These are phyloP conservation scores for Beauveria sp. DNA, from an alignment of 2,329 filamentous ascomycete species.

Conservation along the genomic window DNA sequence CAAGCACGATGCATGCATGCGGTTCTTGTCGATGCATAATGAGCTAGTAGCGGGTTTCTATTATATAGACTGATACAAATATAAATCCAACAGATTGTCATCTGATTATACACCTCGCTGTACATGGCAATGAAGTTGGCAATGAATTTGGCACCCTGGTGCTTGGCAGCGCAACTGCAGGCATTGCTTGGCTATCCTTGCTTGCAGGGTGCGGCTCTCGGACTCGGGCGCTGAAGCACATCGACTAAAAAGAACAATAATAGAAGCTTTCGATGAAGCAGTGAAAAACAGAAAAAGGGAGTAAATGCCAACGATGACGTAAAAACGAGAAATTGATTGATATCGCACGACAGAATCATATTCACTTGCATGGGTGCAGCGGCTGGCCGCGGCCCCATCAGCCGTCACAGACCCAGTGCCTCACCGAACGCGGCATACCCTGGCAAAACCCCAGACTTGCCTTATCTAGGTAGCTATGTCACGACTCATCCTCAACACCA, in stretches of 20 bases:
- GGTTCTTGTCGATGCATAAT: neutral
- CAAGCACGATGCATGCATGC: neutral
- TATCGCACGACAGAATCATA: too few species aligned
- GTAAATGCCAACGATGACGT: too few species aligned
- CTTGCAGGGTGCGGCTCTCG: too few species aligned
- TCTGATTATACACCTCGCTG: neutral
- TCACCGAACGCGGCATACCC: neutral
- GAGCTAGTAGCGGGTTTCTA: neutral
- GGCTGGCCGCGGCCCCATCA: slow-evolving; percentile 4
- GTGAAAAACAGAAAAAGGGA: neutral
- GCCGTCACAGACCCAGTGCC: neutral
- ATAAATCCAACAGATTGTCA: neutral
- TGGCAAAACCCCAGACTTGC: neutral
- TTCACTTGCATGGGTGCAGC: neutral
- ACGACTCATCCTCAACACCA: neutral
- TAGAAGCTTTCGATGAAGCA: neutral
- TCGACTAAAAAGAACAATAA: too few species aligned
- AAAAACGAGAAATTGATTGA: too few species aligned
- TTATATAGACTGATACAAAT: neutral
- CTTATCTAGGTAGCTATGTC: neutral
- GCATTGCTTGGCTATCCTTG: too few species aligned
- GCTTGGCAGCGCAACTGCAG: neutral
- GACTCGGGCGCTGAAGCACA: too few species aligned
- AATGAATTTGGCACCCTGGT: neutral
- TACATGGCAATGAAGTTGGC: too few species aligned